Evolutionary conservation across 805 yeast species (phyloP).

Genomic region (Candida broadrunensis): DNA sequence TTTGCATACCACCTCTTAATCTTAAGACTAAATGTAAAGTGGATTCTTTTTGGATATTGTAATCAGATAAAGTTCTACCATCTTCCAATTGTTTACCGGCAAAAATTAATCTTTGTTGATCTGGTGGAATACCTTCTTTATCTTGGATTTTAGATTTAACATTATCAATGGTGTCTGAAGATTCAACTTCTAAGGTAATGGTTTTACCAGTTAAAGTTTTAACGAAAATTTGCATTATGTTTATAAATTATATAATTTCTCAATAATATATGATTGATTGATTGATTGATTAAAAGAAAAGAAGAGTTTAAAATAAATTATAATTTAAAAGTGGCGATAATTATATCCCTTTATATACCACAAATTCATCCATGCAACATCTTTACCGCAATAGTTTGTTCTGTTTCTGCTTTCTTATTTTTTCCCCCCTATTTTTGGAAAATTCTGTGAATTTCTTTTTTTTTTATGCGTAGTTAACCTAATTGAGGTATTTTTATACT

Average conservation of each 20-base stretch:
- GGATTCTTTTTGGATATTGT: constrained; percentile 99
- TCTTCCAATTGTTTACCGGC: constrained; percentile 99
- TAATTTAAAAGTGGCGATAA: constrained; percentile 1
- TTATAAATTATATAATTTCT: constrained; percentile 53
- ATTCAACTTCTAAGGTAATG: constrained; percentile 98
- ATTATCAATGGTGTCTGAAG: constrained; percentile 97
- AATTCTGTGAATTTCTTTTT: background rate
- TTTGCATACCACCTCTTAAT: constrained; percentile 86
- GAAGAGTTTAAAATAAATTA: background rate
- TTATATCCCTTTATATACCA: background rate
- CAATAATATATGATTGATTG: constrained; percentile 50
- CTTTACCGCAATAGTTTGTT: no score
- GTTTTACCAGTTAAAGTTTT: constrained; percentile 99
- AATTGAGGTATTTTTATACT: no score
- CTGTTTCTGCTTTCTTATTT: background rate
- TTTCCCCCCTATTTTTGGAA: background rate
- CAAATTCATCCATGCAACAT: background rate
- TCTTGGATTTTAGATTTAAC: constrained; percentile 98
- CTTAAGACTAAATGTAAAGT: constrained; percentile 92
- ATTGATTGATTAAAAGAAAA: background rate
- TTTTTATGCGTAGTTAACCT: background rate
- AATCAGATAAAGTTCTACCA: constrained; percentile 97
- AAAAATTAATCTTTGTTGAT: constrained; percentile 98
- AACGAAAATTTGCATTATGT: constrained; percentile 90
- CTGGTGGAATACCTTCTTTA: constrained; percentile 99